Base-by-base conservation (phyloP, 2,329 filamentous ascomycete genomes). In the Aspergillus ustus region DNA sequence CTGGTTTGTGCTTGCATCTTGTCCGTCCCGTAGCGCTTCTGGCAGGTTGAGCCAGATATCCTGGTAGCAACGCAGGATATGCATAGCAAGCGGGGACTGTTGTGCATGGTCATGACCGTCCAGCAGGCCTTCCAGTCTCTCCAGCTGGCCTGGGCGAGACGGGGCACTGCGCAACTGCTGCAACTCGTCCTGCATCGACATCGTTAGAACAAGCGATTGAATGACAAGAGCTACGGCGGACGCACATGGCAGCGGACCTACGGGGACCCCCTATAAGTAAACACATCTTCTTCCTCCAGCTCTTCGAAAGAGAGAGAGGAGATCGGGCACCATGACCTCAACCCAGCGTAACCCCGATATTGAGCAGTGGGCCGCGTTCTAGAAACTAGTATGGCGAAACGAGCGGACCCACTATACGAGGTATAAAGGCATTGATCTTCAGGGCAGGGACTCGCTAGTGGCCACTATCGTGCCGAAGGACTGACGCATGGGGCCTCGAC, bases 31-130 rank as follows among this genome's bases (percentile, higher is more conserved):
- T 11, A 17, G 20, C 3, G 46, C 8, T 9, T 57, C 55, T 8
- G 55, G 46, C 7, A 57, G 34, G 4, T 40, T 31, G 15, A 57
- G 55, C 55, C 55, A 57, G 55, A 57, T 57, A 48, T 19, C 46
- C 31, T 57, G 55, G 46, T 57, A 57, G 34, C 17, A 50, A 9
- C 55, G 55, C 13, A 57, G 22, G 46, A 57, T 15, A 25, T 57
- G 31, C 55, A 44, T 50, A 34, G 55, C 55, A 19, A 51, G 55
- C 20, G 22, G 43, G 29, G 46, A 44, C 44, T 56, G 44, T 20
- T 37, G 40, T 20, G 11, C 19, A 20, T 34, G 7, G 7, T 25
- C 13, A n/a, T 37, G n/a, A 5, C 40, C 53, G 7, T 11, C n/a
- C 7, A 57, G 55, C 31, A 57, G 34, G 6, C 15, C 7, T 40